Conservation (phyloP, 1,284 basidiomycete species). For the Apiotrichum brassicae region DNA sequence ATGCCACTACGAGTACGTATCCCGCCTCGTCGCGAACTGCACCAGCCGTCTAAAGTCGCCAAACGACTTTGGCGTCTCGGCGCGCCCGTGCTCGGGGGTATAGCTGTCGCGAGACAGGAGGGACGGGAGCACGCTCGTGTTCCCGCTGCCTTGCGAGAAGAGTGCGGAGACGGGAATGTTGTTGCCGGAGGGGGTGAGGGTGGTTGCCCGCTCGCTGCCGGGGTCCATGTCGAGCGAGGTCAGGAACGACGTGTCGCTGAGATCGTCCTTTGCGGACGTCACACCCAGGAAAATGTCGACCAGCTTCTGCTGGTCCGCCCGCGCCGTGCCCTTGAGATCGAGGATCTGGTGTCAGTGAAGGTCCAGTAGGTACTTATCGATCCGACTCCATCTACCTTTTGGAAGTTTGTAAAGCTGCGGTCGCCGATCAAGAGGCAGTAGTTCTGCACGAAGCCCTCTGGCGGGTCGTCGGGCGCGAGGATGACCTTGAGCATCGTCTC, state of each 20-base stretch:
- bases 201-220: slow-evolving; percentile 18
- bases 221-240: slow-evolving; percentile 87
- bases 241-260: slow-evolving; percentile 82
- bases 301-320: slow-evolving; percentile 76
- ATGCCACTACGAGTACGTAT: slow-evolving; percentile 12
- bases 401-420: slow-evolving; percentile 89
- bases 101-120: slow-evolving; percentile 20
- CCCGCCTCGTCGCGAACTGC: slow-evolving; percentile 65
- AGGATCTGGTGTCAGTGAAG: slow-evolving; percentile 60
- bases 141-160: slow-evolving; percentile 23
- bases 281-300: slow-evolving; percentile 85
- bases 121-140: background rate
- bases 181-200: background rate
- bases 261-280: slow-evolving; percentile 77
- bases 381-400: slow-evolving; percentile 65
- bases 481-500: slow-evolving; percentile 92
- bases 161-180: slow-evolving; percentile 25
- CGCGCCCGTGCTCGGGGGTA: slow-evolving; percentile 25
- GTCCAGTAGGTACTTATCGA: background rate
- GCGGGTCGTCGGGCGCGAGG: slow-evolving; percentile 81
- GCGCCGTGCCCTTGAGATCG: slow-evolving; percentile 88
- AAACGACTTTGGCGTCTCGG: slow-evolving; percentile 66
- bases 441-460: slow-evolving; percentile 87
- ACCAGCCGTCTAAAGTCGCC: slow-evolving; percentile 78
- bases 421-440: slow-evolving; percentile 89